Evolutionary conservation across 2,329 filamentous ascomycete genomes (phyloP), one percentile per base, ranked within the genome.

Genomic region (Venturia asperata): DNA sequence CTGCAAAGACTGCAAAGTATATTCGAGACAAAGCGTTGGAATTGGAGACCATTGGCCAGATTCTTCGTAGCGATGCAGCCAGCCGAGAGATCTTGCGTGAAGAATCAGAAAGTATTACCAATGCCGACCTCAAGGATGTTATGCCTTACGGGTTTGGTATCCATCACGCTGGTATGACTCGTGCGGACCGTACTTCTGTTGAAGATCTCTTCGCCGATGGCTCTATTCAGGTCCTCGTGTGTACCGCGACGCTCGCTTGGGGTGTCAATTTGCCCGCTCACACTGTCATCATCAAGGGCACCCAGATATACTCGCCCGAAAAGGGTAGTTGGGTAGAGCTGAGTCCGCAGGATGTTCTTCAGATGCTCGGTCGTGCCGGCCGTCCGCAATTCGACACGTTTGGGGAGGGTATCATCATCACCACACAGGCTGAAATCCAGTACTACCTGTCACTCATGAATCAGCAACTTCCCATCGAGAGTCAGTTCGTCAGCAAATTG

Each of bases 311-410:
- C 78, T 97, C 94, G 0, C 94, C 94, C 0, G 94, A 99, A 75
- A 97, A 97, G 80, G 94, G 94, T 80, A 94, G 90, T 76, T 99
- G 94, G 93, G 92, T 99, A 24, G 95, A 99, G 75, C 79, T 99
- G 64, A 97, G 92, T 72, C 94, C 94, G 15, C 94, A 99, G 75
- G 94, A 99, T 78, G 93, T 99, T 43, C 82, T 99, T 62, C 94
- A 99, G 76, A 99, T 99, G 95, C 86, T 99, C 72, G 94, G 94
- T 73, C 92, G 94, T 82, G 95, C 94, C 64, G 94, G 94, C 74
- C 87, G 94, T 70, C 94, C 94, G 37, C 95, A 99, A 73, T 99
- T 91, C 74, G 94, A 99, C 74, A 97, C 92, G 0, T 99, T 96
- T 72, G 94, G 94, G 74, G 94, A 99, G 76, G 94, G 94, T 74